Evolutionary conservation across 768 basidiomycete species (phyloP).

Genomic region (Suillus decipiens): DNA sequence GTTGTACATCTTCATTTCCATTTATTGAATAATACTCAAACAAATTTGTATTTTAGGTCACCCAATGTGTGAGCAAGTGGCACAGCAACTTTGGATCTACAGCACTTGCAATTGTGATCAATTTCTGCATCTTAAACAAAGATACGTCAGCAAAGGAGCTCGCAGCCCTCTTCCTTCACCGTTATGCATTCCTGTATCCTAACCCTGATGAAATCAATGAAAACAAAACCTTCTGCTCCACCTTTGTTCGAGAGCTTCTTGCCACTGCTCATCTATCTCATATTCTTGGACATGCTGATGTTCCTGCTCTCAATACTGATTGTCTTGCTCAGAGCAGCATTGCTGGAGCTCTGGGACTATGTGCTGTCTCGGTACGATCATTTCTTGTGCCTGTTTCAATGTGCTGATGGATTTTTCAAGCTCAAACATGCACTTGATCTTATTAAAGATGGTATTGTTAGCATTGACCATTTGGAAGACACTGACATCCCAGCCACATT

Average conservation of each 20-base stretch:
- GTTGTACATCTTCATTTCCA: slow-evolving; percentile 3
- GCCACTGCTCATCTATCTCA: slow-evolving; percentile 5
- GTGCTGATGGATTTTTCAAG: slow-evolving; percentile 9
- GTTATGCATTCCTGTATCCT: slow-evolving; percentile 8
- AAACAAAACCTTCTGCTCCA: not conserved
- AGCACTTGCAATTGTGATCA: slow-evolving; percentile 5
- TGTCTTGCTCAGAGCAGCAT: not conserved
- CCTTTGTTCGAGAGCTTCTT: slow-evolving; percentile 11
- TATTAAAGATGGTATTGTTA: not conserved
- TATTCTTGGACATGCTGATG: slow-evolving; percentile 3
- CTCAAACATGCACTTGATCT: slow-evolving; percentile 11
- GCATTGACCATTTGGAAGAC: not conserved
- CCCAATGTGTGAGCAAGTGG: slow-evolving; percentile 11
- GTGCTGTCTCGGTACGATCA: slow-evolving; percentile 5
- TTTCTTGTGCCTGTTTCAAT: not conserved
- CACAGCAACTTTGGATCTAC: slow-evolving; percentile 12
- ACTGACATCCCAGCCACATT: not conserved
- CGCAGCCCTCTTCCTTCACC: not conserved
- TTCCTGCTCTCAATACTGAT: slow-evolving; percentile 3
- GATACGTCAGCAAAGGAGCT: not conserved
- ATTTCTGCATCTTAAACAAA: slow-evolving; percentile 3
- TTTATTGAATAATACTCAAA: not conserved
- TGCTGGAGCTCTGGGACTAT: slow-evolving; percentile 8
- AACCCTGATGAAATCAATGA: not conserved
- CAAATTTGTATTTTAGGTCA: too few relatives aligned